Base-by-base conservation (phyloP, 371 early-diverging fungal species). In the Zopfochytrium polystomum region DNA sequence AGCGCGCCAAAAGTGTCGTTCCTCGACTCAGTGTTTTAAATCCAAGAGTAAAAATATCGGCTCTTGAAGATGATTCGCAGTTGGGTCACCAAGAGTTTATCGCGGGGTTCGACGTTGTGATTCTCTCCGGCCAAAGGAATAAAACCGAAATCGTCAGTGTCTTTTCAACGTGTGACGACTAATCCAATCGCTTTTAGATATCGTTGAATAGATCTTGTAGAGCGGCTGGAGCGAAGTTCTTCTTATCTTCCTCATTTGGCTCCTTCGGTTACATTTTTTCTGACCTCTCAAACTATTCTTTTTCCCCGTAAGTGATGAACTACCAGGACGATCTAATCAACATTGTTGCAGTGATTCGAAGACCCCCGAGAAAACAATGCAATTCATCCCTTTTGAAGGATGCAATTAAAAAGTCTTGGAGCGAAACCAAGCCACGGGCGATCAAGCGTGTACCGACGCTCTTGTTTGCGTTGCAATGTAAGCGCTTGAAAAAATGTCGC, bases 251-350 rank as follows among this genome's bases (percentile, higher is more conserved):
- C 51, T 74, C 83, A 0, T 82, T 83, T 63, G 95, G 95, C 15
- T 76, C 85, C 65, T 82, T 81, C 58, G 93, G 93, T 6, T 94
- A 84, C 67, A 81, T 91, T 18, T 93, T 93, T 67, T 82, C 83
- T 54, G 95, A 95, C 74, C 67, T 93, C 54, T 70, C 64, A 1
- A 59, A 75, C 1, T 90, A 93, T 68, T n/a, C n/a, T n/a, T n/a
- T n/a, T n/a, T n/a, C n/a, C n/a, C n/a, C n/a, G n/a, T n/a, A n/a
- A n/a, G n/a, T n/a, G n/a, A n/a, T n/a, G n/a, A n/a, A n/a, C n/a
- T n/a, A n/a, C n/a, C n/a, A n/a, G n/a, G n/a, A 45, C 11, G 38
- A 42, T 20, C 9, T 20, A 20, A 51, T 43, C 6, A n/a, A 29
- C 1, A 35, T 45, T 34, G 62, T 33, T 23, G 62, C 54, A 30